These are phyloP conservation scores for Talaromyces liani DNA, from an alignment of 495 filamentous ascomycete genomes.

Conservation along the genomic window DNA sequence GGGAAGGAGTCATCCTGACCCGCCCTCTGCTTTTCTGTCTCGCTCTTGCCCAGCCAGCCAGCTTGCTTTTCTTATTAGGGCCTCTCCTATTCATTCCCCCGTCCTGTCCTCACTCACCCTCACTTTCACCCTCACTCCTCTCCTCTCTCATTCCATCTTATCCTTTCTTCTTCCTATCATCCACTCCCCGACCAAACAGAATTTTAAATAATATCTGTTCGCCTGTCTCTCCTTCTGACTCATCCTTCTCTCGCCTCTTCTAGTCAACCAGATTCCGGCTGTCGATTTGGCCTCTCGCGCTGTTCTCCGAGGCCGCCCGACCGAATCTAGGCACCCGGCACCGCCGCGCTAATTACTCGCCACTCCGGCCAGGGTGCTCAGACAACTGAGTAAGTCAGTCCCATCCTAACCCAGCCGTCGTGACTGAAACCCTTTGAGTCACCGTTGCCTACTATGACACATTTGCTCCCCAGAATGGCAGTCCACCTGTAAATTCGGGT, in stretches of 20 bases:
- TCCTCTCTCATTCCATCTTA: neutral
- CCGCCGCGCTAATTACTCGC: slow-evolving; percentile 2
- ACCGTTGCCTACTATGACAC: slow-evolving; percentile 8
- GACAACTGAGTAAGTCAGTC: slow-evolving; percentile 3
- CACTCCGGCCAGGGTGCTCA: neutral
- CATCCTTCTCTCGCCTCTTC: neutral
- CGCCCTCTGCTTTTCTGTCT: neutral
- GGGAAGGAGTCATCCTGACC: neutral
- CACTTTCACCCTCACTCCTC: slow-evolving; percentile 5
- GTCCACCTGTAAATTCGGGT: neutral
- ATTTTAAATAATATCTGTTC: neutral
- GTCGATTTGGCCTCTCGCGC: neutral
- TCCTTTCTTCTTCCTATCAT: slow-evolving; percentile 1
- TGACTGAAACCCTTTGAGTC: slow-evolving; percentile 2
- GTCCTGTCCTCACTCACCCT: neutral
- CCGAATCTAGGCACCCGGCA: slow-evolving; percentile 5
- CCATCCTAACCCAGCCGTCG: neutral
- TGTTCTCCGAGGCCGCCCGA: neutral
- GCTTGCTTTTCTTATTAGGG: neutral
- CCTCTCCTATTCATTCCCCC: neutral
- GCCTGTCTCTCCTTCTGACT: neutral
- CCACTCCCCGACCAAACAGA: neutral
- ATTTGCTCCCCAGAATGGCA: neutral
- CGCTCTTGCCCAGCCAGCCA: neutral
- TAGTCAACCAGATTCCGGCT: neutral